These are phyloP conservation scores for Alternaria triticina DNA, from an alignment of 2,329 filamentous ascomycete genomes.

Conservation along the genomic window DNA sequence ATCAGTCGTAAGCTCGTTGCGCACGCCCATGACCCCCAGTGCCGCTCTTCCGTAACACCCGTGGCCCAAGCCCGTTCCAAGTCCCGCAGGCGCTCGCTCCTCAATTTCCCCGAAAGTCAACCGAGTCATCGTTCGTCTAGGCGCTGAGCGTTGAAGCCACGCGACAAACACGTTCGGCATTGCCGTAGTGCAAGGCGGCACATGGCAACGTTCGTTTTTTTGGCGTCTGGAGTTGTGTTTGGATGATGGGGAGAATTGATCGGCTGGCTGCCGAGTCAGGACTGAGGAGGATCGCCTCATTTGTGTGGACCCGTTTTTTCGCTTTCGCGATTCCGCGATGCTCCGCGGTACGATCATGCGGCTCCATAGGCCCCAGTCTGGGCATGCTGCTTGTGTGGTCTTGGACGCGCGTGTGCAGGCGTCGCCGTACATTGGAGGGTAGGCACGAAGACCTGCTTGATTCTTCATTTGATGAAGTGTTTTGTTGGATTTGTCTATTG, in stretches of 20 bases:
- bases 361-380: background rate
- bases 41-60: background rate
- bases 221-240: background rate
- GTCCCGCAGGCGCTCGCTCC: background rate
- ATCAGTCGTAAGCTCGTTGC: background rate
- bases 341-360: background rate
- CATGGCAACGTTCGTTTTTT: background rate
- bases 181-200: background rate
- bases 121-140: background rate
- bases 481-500: background rate
- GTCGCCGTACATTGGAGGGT: background rate
- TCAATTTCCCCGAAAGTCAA: background rate
- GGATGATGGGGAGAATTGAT: background rate
- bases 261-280: background rate
- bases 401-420: background rate
- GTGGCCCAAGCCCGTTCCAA: background rate
- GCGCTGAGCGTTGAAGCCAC: background rate
- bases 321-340: background rate
- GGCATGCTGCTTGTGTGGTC: background rate
- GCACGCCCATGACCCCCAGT: background rate
- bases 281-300: background rate
- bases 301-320: background rate
- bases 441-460: background rate
- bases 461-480: background rate
- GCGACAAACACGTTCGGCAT: background rate